phyloP scores from a whole-genome alignment of 2,329 filamentous ascomycete species.

The Aspergillus ruber region DNA sequence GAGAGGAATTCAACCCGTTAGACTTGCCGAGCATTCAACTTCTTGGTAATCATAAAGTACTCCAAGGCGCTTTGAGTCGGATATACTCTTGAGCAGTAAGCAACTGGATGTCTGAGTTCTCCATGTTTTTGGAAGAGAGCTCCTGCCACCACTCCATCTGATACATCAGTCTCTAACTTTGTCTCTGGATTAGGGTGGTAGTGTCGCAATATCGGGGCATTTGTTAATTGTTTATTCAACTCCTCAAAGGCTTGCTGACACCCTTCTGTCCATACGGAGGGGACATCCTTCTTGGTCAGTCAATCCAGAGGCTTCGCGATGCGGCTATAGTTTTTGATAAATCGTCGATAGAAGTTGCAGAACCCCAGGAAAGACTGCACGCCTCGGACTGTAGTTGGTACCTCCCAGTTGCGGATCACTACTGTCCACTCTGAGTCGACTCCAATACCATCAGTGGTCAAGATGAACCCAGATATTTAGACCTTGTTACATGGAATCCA shows the following conservation, averaged over 20 bases:
- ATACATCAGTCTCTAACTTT: conserved; percentile 19
- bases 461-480: conserved; percentile 27
- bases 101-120: conserved; percentile 12
- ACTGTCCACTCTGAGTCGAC: conserved; percentile 20
- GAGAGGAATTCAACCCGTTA: neutral
- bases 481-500: conserved; percentile 20
- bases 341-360: conserved; percentile 27
- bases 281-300: conserved; percentile 10
- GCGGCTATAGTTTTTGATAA: conserved; percentile 5
- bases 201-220: neutral
- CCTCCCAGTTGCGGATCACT: conserved; percentile 9
- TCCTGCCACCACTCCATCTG: conserved; percentile 7
- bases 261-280: conserved; percentile 2
- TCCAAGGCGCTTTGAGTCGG: neutral
- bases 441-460: conserved; percentile 17
- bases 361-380: conserved; percentile 26
- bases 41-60: neutral
- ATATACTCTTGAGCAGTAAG: conserved; percentile 18
- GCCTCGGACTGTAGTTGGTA: conserved; percentile 2
- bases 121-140: conserved; percentile 11
- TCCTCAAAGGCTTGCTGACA: conserved; percentile 12
- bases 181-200: conserved; percentile 4
- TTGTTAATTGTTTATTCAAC: neutral
- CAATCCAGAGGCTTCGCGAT: neutral
- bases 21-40: neutral